These are phyloP conservation scores for Malassezia slooffiae DNA, from an alignment of 1,284 basidiomycete genomes.

Conservation along the genomic window DNA sequence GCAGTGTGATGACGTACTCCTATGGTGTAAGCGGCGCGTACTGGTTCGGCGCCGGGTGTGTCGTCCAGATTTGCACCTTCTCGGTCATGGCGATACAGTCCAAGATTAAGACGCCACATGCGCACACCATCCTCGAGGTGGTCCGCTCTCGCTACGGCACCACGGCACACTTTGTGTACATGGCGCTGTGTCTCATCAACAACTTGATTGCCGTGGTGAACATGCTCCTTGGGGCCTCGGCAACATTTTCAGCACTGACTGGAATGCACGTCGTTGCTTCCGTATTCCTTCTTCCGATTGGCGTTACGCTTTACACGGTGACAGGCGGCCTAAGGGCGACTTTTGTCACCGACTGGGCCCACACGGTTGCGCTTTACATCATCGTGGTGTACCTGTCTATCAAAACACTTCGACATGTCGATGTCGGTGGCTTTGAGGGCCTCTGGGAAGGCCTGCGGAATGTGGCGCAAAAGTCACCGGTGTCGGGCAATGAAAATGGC, in stretches of 20 bases:
- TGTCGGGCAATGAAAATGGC: constrained; percentile 12
- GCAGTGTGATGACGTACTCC: constrained; percentile 30
- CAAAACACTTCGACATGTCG: too few species aligned
- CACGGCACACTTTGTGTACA: constrained; percentile 30
- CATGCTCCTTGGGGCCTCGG: constrained; percentile 36
- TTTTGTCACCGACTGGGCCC: constrained; percentile 35
- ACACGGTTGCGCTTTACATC: constrained; percentile 31
- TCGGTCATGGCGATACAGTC: constrained; percentile 30
- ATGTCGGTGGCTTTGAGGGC: too few species aligned
- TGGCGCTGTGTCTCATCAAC: constrained; percentile 34
- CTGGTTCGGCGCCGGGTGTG: constrained; percentile 33
- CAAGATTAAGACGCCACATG: constrained; percentile 17
- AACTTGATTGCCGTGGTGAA: constrained; percentile 37
- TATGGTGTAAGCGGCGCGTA: constrained; percentile 35
- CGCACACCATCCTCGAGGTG: constrained; percentile 38
- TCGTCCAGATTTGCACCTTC: constrained; percentile 34
- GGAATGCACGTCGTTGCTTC: constrained; percentile 34
- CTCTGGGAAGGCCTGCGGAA: too few species aligned
- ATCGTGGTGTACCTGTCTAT: constrained; percentile 21
- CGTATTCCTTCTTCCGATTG: constrained; percentile 32
- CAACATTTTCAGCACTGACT: constrained; percentile 32
- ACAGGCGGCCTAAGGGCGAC: constrained; percentile 33
- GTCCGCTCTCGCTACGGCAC: constrained; percentile 33
- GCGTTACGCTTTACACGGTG: constrained; percentile 33
- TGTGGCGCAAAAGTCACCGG: too few species aligned